Conservation (phyloP, 2,329 filamentous ascomycete species). For the Graphilbum fragrans region DNA sequence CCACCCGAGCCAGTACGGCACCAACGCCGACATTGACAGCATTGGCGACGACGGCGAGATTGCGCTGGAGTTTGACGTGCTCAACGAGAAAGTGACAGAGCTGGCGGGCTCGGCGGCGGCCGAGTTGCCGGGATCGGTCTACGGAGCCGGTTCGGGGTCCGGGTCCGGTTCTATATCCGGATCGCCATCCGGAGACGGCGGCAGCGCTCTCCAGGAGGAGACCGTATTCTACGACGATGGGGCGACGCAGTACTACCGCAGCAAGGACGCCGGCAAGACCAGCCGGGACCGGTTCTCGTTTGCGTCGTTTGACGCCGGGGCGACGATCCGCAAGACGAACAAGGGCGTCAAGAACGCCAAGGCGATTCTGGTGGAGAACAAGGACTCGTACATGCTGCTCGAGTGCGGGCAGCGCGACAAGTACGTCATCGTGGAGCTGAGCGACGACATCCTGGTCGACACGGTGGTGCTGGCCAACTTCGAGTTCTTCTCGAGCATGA, state of each 20-base stretch:
- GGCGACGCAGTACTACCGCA: slow-evolving; percentile 47
- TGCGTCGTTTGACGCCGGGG: slow-evolving; percentile 92
- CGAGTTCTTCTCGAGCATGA: slow-evolving; percentile 97
- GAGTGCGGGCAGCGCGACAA: slow-evolving; percentile 81
- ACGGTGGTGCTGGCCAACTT: slow-evolving; percentile 97
- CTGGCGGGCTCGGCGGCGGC: slow-evolving; percentile 20
- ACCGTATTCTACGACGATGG: slow-evolving; percentile 33
- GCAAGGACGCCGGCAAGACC: slow-evolving; percentile 90
- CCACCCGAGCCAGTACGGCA: not conserved
- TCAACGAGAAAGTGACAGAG: slow-evolving; percentile 31
- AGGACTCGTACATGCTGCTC: slow-evolving; percentile 96
- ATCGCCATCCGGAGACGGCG: slow-evolving; percentile 2
- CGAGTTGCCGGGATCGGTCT: slow-evolving; percentile 7
- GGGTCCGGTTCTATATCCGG: not conserved
- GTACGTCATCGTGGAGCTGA: slow-evolving; percentile 88
- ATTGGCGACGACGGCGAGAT: slow-evolving; percentile 86
- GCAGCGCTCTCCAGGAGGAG: slow-evolving; percentile 13
- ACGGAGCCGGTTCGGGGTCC: not conserved
- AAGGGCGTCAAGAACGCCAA: slow-evolving; percentile 76
- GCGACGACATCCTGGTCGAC: slow-evolving; percentile 75
- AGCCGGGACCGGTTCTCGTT: slow-evolving; percentile 98
- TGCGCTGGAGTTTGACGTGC: slow-evolving; percentile 39
- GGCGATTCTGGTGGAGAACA: slow-evolving; percentile 86
- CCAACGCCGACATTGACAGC: slow-evolving; percentile 54
- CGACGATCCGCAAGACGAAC: slow-evolving; percentile 85